phyloP scores from a whole-genome alignment of 805 yeast genomes.

The Spathaspora girioi region DNA sequence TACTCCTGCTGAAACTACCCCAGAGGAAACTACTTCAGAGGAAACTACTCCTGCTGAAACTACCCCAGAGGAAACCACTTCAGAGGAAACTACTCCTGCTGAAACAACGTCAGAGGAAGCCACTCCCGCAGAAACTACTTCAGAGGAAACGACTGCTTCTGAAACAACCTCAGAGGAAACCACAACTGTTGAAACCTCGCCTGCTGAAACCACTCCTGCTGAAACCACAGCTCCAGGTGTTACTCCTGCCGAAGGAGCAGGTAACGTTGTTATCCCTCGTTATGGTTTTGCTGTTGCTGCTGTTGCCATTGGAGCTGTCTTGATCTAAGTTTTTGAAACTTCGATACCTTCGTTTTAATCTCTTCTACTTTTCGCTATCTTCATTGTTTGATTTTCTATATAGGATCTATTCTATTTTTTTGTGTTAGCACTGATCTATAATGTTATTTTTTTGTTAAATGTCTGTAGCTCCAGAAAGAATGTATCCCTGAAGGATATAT shows the following conservation, averaged over 20 bases:
- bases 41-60: conserved; percentile 1
- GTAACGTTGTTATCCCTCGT: conserved; percentile 12
- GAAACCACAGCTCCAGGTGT: conserved; percentile 1
- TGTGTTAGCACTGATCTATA: not conserved
- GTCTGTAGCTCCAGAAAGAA: too few species aligned
- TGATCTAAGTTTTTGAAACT: conserved; percentile 10
- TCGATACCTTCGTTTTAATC: not conserved
- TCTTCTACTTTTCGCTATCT: not conserved
- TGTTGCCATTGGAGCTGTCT: conserved; percentile 16
- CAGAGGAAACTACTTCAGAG: conserved; percentile 4
- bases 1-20: conserved; percentile 3
- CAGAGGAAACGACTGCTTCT: conserved; percentile 1
- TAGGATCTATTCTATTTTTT: not conserved
- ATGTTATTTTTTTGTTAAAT: not conserved
- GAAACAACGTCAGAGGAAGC: not conserved
- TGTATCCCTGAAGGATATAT: not conserved
- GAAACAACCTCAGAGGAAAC: conserved; percentile 1
- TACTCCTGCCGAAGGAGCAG: conserved; percentile 11
- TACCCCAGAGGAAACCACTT: not conserved
- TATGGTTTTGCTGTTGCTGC: conserved; percentile 15
- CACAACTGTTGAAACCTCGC: not conserved
- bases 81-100: not conserved
- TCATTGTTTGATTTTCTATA: not conserved
- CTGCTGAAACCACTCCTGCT: conserved; percentile 4
- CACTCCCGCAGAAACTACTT: not conserved